A percentile compares a stretch with the other conserved stretches of the same genome.
Conservation (phyloP, 2,329 filamentous ascomycete species). For the Pseudomassariella vexata region DNA sequence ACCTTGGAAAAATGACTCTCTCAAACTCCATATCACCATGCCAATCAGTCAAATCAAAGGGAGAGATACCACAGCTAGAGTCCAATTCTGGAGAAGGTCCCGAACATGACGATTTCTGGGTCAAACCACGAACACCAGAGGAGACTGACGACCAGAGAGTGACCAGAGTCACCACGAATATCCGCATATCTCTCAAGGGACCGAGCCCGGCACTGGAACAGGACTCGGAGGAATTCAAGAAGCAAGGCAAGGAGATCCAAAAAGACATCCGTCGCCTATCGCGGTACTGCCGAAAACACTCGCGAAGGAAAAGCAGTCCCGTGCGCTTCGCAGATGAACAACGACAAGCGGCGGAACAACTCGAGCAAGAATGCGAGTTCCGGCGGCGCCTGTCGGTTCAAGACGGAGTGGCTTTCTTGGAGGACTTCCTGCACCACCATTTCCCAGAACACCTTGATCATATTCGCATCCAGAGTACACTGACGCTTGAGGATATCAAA, state of each 20-base stretch:
- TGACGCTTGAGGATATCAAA: slow-evolving; percentile 14
- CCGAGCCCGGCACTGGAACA: slow-evolving; percentile 1
- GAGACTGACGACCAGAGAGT: too few relatives aligned
- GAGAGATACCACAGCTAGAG: too few relatives aligned
- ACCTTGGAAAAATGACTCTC: too few relatives aligned
- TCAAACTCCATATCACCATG: neutral
- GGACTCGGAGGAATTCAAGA: slow-evolving; percentile 7
- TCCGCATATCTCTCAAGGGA: slow-evolving; percentile 6
- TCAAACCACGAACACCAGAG: neutral
- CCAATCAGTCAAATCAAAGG: neutral
- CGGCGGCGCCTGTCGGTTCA: slow-evolving; percentile 1
- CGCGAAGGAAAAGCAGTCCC: slow-evolving; percentile 1
- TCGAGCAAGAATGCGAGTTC: slow-evolving; percentile 5
- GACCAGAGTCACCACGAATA: slow-evolving; percentile 4
- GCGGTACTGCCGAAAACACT: neutral
- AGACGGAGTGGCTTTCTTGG: slow-evolving; percentile 11
- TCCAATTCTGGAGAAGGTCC: neutral
- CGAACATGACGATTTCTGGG: slow-evolving; percentile 1
- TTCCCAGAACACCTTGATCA: slow-evolving; percentile 10
- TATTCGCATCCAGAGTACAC: slow-evolving; percentile 7
- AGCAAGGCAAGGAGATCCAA: slow-evolving; percentile 7
- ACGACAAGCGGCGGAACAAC: neutral
- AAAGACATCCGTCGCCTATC: slow-evolving; percentile 5
- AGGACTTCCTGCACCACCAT: slow-evolving; percentile 11
- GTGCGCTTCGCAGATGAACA: neutral